These are phyloP conservation scores for Serendipita sp. DNA, from an alignment of 768 basidiomycete species.

Conservation along the genomic window DNA sequence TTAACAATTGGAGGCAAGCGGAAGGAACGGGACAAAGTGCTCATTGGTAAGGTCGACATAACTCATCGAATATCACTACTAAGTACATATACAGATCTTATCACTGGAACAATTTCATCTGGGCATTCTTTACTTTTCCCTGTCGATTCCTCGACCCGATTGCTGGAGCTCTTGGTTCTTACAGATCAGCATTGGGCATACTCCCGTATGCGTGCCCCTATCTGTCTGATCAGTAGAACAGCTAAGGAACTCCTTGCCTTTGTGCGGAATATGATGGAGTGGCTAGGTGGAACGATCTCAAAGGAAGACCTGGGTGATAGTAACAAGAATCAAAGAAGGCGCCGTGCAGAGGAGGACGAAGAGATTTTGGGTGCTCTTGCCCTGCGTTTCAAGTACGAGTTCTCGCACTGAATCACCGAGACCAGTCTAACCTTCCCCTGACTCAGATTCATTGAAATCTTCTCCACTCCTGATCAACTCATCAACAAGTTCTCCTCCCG, in stretches of 20 bases:
- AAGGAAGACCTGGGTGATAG: slow-evolving; percentile 76
- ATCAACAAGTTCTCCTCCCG: slow-evolving; percentile 69
- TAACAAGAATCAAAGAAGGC: slow-evolving; percentile 35
- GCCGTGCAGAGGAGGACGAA: slow-evolving; percentile 42
- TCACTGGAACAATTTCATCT: slow-evolving; percentile 71
- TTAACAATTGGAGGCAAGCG: slow-evolving; percentile 70
- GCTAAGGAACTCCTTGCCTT: slow-evolving; percentile 88
- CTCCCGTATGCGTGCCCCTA: slow-evolving; percentile 53
- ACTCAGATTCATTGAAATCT: slow-evolving; percentile 79
- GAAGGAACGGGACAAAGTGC: slow-evolving; percentile 77
- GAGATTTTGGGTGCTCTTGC: slow-evolving; percentile 76
- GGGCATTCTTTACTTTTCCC: slow-evolving; percentile 77
- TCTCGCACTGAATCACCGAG: not conserved
- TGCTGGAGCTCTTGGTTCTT: slow-evolving; percentile 87
- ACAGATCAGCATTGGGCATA: slow-evolving; percentile 97
- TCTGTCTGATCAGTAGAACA: slow-evolving; percentile 85
- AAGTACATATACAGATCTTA: slow-evolving; percentile 43
- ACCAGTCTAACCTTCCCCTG: not conserved
- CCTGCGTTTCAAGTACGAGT: slow-evolving; percentile 69
- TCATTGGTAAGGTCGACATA: slow-evolving; percentile 40
- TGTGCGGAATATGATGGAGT: slow-evolving; percentile 95
- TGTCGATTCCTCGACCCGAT: slow-evolving; percentile 85
- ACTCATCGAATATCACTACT: not conserved
- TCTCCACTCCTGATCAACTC: slow-evolving; percentile 65
- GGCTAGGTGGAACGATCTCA: slow-evolving; percentile 90